A percentile compares a stretch with the other conserved stretches of the same genome.
Conservation (phyloP, 306 rosid species). For the Vigna trinervia region DNA sequence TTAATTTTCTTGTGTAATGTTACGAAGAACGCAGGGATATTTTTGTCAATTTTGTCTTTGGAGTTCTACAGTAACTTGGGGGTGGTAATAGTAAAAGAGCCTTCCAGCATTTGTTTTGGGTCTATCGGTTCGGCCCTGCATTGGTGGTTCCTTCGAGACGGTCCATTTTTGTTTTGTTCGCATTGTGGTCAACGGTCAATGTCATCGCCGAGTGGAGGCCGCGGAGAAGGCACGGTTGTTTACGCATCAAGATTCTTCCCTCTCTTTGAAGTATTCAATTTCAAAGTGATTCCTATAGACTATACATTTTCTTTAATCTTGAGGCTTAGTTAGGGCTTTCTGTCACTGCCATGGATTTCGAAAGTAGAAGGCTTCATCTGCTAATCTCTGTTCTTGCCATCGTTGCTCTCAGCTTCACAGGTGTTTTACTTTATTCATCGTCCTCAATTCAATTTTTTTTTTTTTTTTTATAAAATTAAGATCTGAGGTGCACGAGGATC, state of each 20-base stretch:
- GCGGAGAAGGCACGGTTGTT: conserved; percentile 15
- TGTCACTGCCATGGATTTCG: conserved; percentile 60
- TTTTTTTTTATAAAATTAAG: neutral
- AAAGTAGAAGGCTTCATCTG: conserved; percentile 56
- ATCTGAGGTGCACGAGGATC: neutral
- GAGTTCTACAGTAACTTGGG: no score
- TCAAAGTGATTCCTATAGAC: neutral
- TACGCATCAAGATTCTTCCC: conserved; percentile 10
- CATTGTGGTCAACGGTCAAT: conserved; percentile 35
- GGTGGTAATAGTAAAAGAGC: no score
- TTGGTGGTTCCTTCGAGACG: neutral
- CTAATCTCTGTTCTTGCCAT: conserved; percentile 52
- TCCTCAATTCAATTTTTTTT: neutral
- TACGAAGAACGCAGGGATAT: no score
- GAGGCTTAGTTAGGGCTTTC: conserved; percentile 9
- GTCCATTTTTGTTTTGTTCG: neutral
- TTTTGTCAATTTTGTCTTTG: no score
- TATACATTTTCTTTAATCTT: neutral
- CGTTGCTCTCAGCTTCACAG: conserved; percentile 73
- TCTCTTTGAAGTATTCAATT: conserved; percentile 36
- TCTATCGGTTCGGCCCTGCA: neutral
- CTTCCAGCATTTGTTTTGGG: neutral
- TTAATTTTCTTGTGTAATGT: no score
- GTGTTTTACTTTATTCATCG: conserved; percentile 42
- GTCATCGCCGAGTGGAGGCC: conserved; percentile 23